These are phyloP conservation scores for Musa acuminata DNA, from an alignment of 176 grass and related monocot species.

Conservation along the genomic window DNA sequence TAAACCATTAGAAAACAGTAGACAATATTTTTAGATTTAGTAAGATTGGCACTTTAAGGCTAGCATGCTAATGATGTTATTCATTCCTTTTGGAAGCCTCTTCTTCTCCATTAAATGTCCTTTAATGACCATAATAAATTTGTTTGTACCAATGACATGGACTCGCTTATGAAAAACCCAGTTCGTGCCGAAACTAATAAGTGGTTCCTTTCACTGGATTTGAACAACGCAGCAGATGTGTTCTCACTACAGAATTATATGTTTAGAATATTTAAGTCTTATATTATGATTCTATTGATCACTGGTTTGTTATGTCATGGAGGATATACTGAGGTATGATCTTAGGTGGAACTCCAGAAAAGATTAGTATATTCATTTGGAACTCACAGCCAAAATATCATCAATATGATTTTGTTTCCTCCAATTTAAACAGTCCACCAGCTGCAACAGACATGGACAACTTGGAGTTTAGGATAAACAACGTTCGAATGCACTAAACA, in stretches of 20 bases:
- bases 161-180: too few relatives aligned
- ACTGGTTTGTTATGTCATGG: not conserved
- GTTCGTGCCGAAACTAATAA: too few relatives aligned
- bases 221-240: not conserved
- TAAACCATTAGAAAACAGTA: not conserved
- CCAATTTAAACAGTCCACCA: conserved; percentile 87
- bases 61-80: too few relatives aligned
- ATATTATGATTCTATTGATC: not conserved
- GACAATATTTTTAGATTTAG: not conserved
- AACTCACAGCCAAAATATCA: conserved; percentile 59
- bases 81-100: too few relatives aligned
- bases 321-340: not conserved
- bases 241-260: not conserved
- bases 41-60: too few relatives aligned
- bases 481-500: not conserved
- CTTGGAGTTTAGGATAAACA: not conserved
- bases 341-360: not conserved
- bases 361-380: conserved; percentile 1
- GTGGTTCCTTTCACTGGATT: too few relatives aligned
- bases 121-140: too few relatives aligned
- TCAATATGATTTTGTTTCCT: conserved; percentile 91
- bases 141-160: too few relatives aligned
- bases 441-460: conserved; percentile 24
- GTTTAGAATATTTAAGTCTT: not conserved
- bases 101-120: too few relatives aligned